Evolutionary conservation across 495 filamentous ascomycete species (phyloP).

Genomic region (Chlorociboria aeruginascens): DNA sequence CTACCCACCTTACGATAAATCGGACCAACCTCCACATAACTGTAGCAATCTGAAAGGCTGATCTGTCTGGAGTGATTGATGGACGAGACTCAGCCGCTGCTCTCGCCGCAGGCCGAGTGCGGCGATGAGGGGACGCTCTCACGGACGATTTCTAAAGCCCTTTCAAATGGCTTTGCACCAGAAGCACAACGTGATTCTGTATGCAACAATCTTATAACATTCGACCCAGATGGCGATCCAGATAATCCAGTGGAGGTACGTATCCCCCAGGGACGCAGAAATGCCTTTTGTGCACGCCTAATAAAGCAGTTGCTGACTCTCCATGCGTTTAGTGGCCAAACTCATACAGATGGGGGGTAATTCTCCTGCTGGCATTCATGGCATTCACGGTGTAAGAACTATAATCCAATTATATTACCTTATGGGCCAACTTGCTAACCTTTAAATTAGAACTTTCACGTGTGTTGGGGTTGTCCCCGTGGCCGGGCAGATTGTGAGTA

Average conservation of each 20-base stretch:
- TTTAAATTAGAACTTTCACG: constrained; percentile 33
- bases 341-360: constrained; percentile 37
- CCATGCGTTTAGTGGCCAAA: constrained; percentile 24
- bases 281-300: too few species aligned
- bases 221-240: constrained; percentile 32
- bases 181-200: constrained; percentile 14
- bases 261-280: too few species aligned
- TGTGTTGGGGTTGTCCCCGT: constrained; percentile 44
- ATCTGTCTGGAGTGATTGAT: constrained; percentile 5
- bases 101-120: neutral
- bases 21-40: too few species aligned
- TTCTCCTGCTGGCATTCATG: constrained; percentile 34
- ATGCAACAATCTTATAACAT: constrained; percentile 27
- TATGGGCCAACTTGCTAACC: constrained; percentile 11
- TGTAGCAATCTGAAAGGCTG: too few species aligned
- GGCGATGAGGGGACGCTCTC: too few species aligned
- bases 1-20: too few species aligned
- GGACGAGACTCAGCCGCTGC: constrained; percentile 26
- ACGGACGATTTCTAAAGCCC: too few species aligned
- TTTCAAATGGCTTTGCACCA: constrained; percentile 6
- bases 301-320: too few species aligned
- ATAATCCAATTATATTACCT: constrained; percentile 1
- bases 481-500: constrained; percentile 35
- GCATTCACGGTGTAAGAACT: constrained; percentile 40
- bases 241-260: constrained; percentile 36